Evolutionary conservation across 2,329 filamentous ascomycete genomes (phyloP), one percentile per base, ranked within the genome.

Genomic region (Bipolaris oryzae): DNA sequence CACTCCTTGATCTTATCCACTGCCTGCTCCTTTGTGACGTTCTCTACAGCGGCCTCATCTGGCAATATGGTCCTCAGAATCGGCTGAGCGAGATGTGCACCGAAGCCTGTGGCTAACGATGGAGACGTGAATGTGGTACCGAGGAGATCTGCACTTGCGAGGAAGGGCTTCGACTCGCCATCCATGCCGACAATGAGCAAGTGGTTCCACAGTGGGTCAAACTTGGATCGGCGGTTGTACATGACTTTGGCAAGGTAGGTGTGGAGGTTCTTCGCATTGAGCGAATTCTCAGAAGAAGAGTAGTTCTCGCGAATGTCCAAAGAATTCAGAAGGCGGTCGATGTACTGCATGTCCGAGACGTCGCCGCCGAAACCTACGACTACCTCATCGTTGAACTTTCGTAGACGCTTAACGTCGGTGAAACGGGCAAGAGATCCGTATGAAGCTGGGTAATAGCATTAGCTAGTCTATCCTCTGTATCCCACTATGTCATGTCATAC

Each of bases 271-370:
- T 91, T 90, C 54, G 95, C 95, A 76, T 90, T 92, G 71, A 99
- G 88, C 35, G 70, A 81, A 79, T 71, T 79, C 59, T 73, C 78
- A 71, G 68, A 76, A 64, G 77, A 74, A 56, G 84, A 84, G 83
- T 99, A 98, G 75, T 92, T 89, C 83, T 98, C 93, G 76, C 89
- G 85, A 77, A 96, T 92, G 76, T 90, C 87, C 70, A 98, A 89
- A 62, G 91, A 89, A 73, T 85, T 89, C 68, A 99, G 89, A 73
- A 96, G 87, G 69, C 95, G 89, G 85, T 96, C 90, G 67, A 99
- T 87, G 82, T 96, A 96, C 83, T 99, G 95, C 95, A 99, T 98
- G 82, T 99, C 95, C 64, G 91, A 96, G 70, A 99, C 89, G 81
- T 99, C 95, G 77, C 95, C 95, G 77, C 92, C 92, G 80, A 98